Percentiles rank a stretch among this genome's conserved stretches.
Evolutionary conservation across 345 rosid genomes (phyloP).

Genomic region (Erucastrum elatum): DNA sequence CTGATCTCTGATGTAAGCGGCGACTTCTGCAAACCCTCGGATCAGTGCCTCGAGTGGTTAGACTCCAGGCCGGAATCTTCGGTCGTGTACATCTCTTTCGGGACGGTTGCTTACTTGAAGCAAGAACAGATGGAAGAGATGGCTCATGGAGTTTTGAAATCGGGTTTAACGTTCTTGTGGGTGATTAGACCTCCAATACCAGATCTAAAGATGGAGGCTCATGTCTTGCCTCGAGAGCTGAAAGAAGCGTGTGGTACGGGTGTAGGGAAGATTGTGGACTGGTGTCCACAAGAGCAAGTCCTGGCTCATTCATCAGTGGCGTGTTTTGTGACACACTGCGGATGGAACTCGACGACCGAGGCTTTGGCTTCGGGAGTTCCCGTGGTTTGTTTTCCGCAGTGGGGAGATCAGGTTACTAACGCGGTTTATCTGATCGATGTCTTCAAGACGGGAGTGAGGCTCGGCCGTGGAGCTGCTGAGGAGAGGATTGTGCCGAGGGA

Average conservation of each 20-base stretch:
- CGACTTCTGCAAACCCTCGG: conserved; percentile 51
- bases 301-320: conserved; percentile 36
- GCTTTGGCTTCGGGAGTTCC: conserved; percentile 67
- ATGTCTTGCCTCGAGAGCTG: conserved; percentile 26
- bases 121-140: too few species aligned
- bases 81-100: too few species aligned
- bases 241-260: conserved; percentile 15
- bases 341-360: conserved; percentile 60
- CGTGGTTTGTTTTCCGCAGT: conserved; percentile 65
- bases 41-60: conserved; percentile 61
- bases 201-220: neutral
- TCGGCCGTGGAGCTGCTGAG: too few species aligned
- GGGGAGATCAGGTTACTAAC: conserved; percentile 85
- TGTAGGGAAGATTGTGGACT: conserved; percentile 34
- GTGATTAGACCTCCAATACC: too few species aligned
- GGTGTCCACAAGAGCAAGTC: conserved; percentile 41
- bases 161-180: too few species aligned
- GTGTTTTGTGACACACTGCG: conserved; percentile 39
- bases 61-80: conserved; percentile 36
- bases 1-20: conserved; percentile 40
- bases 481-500: too few species aligned
- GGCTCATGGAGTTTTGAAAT: too few species aligned
- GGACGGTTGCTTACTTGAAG: too few species aligned
- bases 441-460: too few species aligned
- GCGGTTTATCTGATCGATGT: conserved; percentile 64